Percentiles rank a stretch among this genome's conserved stretches.
These are phyloP conservation scores for Tolypocladium sp. DNA, from an alignment of 2,329 filamentous ascomycete species.

Conservation along the genomic window DNA sequence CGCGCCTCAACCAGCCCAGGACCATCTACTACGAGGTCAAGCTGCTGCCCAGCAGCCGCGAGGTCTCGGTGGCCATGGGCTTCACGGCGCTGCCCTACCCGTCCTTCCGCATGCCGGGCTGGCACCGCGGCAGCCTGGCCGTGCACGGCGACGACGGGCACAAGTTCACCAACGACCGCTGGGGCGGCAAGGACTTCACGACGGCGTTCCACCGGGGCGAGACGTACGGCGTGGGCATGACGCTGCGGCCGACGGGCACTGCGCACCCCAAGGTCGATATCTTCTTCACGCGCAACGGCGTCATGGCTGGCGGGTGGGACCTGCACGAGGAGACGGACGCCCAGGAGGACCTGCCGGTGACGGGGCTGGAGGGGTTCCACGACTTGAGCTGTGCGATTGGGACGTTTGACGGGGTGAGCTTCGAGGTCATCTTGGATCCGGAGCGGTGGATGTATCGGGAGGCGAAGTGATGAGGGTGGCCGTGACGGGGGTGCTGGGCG, in stretches of 20 bases:
- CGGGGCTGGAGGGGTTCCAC: conserved; percentile 60
- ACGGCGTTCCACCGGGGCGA: conserved; percentile 54
- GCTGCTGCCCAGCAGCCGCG: conserved; percentile 36
- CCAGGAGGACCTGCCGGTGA: conserved; percentile 50
- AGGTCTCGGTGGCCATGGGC: conserved; percentile 54
- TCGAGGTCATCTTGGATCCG: conserved; percentile 57
- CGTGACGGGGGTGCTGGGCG: neutral
- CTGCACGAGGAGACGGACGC: conserved; percentile 66
- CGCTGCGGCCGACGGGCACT: conserved; percentile 31
- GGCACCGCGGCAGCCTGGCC: conserved; percentile 66
- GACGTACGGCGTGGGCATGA: conserved; percentile 64
- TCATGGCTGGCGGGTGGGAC: conserved; percentile 54
- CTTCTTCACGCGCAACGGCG: conserved; percentile 64
- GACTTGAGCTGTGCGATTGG: conserved; percentile 66
- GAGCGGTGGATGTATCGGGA: conserved; percentile 45
- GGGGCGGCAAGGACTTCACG: conserved; percentile 63
- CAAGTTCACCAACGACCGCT: conserved; percentile 65
- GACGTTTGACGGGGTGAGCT: conserved; percentile 56
- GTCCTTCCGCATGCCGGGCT: conserved; percentile 67
- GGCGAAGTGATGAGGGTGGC: neutral
- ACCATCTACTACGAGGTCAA: conserved; percentile 67
- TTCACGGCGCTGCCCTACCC: conserved; percentile 69
- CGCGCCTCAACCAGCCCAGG: conserved; percentile 27
- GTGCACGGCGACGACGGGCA: conserved; percentile 77
- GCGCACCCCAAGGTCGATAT: conserved; percentile 22